Conservation (phyloP, 2,329 filamentous ascomycete genomes). For the Cladosporium sp. region DNA sequence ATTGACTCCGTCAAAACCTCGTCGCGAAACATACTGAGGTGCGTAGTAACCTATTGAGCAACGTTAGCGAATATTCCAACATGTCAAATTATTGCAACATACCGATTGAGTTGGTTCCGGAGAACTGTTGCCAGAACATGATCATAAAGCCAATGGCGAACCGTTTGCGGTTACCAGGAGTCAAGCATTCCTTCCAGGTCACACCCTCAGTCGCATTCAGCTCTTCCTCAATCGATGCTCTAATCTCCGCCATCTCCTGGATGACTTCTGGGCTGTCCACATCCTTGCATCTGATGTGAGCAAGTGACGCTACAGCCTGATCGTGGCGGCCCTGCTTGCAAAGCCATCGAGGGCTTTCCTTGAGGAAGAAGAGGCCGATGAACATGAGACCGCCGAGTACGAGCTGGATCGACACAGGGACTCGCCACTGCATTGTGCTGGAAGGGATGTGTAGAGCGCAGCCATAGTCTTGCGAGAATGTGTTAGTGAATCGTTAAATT, state of each 20-base stretch:
- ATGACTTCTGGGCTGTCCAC: slow-evolving; percentile 20
- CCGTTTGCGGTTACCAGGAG: slow-evolving; percentile 14
- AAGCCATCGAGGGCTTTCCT: slow-evolving; percentile 32
- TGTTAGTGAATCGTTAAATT: background rate
- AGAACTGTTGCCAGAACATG: slow-evolving; percentile 18
- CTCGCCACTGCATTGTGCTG: slow-evolving; percentile 31
- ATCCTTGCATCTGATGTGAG: slow-evolving; percentile 48
- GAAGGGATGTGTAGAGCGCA: slow-evolving; percentile 11
- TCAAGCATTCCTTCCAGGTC: slow-evolving; percentile 37
- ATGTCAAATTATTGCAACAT: background rate
- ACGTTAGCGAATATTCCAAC: background rate
- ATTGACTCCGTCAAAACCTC: too few relatives aligned
- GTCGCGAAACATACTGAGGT: background rate
- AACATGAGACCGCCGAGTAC: slow-evolving; percentile 55
- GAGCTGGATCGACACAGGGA: slow-evolving; percentile 61
- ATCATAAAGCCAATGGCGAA: slow-evolving; percentile 18
- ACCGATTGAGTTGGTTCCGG: slow-evolving; percentile 27
- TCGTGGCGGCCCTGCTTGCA: slow-evolving; percentile 45
- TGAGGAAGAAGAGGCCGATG: slow-evolving; percentile 37
- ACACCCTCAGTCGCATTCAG: slow-evolving; percentile 37
- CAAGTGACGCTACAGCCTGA: slow-evolving; percentile 53
- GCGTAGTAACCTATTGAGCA: slow-evolving; percentile 13
- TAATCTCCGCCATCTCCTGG: slow-evolving; percentile 37
- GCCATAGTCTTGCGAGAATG: slow-evolving; percentile 16
- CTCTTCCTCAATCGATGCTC: slow-evolving; percentile 41